Evolutionary conservation across 2,329 filamentous ascomycete species (phyloP), one percentile per base, ranked within the genome.

Genomic region (Calonectria pauciramosa): DNA sequence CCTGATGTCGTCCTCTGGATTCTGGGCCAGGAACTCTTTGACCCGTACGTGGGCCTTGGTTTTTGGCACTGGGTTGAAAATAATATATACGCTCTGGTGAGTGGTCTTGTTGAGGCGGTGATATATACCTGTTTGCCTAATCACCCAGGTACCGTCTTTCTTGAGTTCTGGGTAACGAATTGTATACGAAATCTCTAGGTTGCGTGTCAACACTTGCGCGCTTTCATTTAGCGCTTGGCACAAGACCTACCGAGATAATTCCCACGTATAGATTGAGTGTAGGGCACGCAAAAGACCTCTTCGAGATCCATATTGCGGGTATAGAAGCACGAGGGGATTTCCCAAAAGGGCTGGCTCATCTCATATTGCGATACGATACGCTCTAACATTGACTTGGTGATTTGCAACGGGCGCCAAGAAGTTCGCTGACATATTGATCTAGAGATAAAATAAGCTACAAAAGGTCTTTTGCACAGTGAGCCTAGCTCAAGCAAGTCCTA

Each of bases 381-480:
- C 13, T 68, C 51, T 6, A 68, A 18, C 66, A 68, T 59, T 18
- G 51, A 6, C 16, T 49, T 52, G 41, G 51, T 68, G 51, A 59
- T 59, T 26, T 68, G 66, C 38, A 68, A 34, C 26, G 66, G 66
- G 13, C 23, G 2, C 51, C 51, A 68, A 4, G 66, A 68, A 47
- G 30, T 59, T 49, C 51, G 52, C 26, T 68, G 66, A 16, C 66
- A 68, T 34, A 59, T 68, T 30, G 66, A 59, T 59, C 51, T 68
- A 23, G 26, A 36, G 26, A 28, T 47, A 59, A 30, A 28, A 54
- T 68, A 47, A 59, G 66, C 36, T 56, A 56, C 32, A 13, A 36
- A 56, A 47, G 10, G 23, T 47, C 13, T 32, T 32, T 59, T 59
- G n/a, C 23, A 59, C 54, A 59, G 13, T 20, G 32, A 23, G 30